Evolutionary conservation across 2,329 filamentous ascomycete species (phyloP).

Genomic region (Epichloe gansuensis): DNA sequence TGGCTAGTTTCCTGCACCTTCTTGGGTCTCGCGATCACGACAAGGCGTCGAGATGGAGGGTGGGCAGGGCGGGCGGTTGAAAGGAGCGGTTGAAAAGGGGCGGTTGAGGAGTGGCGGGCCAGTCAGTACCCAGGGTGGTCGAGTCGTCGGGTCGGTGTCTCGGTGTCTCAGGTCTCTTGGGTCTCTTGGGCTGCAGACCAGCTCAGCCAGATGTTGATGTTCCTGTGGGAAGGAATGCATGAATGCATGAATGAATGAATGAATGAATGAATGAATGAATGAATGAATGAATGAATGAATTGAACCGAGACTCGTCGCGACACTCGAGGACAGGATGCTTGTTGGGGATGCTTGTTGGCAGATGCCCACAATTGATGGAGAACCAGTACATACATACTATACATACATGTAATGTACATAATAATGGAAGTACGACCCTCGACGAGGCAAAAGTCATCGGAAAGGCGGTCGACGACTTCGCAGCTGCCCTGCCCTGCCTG

Average conservation of each 20-base stretch:
- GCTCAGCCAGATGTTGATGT: neutral
- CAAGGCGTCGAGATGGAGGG: neutral
- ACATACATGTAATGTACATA: no score
- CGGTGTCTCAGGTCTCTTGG: no score
- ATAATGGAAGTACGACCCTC: no score
- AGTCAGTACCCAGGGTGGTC: neutral
- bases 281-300: neutral
- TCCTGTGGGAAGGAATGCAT: neutral
- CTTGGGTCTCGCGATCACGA: neutral
- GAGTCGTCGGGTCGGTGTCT: neutral
- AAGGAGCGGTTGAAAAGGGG: no score
- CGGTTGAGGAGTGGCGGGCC: neutral
- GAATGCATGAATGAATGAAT: neutral
- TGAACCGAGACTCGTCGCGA: no score
- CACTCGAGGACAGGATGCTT: no score
- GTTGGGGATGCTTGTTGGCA: no score
- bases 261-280: neutral
- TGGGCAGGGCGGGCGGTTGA: neutral
- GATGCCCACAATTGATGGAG: no score
- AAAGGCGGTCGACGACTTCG: neutral
- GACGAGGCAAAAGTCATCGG: no score
- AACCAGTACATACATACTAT: no score
- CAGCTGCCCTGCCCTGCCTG: neutral
- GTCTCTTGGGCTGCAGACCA: neutral
- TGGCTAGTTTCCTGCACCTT: conserved; percentile 2